Conservation (phyloP, 371 early-diverging fungal genomes). For the Pancytospora epiphaga region DNA sequence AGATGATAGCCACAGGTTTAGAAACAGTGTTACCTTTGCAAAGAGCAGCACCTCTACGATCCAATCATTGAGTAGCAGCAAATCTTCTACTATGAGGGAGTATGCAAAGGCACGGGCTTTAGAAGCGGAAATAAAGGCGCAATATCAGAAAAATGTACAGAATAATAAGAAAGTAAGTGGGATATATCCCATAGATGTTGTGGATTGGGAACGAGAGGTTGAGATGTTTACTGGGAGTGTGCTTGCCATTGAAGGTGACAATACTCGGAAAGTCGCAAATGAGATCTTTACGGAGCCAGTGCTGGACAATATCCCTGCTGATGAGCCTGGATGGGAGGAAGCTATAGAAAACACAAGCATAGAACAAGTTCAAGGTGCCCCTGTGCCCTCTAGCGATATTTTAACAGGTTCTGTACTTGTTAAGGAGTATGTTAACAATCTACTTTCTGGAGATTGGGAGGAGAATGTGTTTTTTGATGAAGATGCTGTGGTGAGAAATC, state of each 20-base stretch:
- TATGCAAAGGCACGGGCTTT: constrained; percentile 44
- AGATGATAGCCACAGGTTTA: constrained; percentile 57
- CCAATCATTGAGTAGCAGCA: constrained; percentile 33
- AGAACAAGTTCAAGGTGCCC: not conserved
- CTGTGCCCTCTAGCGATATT: not conserved
- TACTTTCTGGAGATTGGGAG: constrained; percentile 59
- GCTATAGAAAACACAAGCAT: not conserved
- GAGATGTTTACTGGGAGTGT: not conserved
- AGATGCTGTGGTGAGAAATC: constrained; percentile 20
- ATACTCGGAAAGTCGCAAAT: constrained; percentile 4
- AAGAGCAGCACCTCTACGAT: constrained; percentile 27
- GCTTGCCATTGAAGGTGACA: not conserved
- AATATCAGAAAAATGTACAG: constrained; percentile 15
- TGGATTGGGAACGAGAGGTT: constrained; percentile 58
- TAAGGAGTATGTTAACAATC: constrained; percentile 51
- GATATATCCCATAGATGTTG: constrained; percentile 53
- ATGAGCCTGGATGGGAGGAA: not conserved
- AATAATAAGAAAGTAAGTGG: constrained; percentile 16
- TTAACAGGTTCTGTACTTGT: not conserved
- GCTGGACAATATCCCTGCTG: not conserved
- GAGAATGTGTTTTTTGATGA: constrained; percentile 56
- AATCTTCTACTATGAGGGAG: constrained; percentile 28
- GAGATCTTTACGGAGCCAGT: not conserved
- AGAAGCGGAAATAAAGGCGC: constrained; percentile 40
- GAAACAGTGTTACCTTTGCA: constrained; percentile 34